phyloP scores from a whole-genome alignment of 1,284 basidiomycete species.

The Pseudozyma sp. region DNA sequence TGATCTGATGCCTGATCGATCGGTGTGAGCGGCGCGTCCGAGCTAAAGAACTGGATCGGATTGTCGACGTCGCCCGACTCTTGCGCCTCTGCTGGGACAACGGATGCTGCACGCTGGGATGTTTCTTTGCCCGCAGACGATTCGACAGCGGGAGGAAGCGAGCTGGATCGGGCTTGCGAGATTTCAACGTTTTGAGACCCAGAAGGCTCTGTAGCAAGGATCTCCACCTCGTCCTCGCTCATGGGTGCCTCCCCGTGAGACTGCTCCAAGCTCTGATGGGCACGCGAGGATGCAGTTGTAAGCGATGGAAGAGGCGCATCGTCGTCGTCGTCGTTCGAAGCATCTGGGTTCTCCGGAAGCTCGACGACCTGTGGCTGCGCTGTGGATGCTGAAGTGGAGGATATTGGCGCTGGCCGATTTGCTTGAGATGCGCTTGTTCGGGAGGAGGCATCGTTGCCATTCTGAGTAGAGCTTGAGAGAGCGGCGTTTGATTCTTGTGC shows the following conservation, averaged over 20 bases:
- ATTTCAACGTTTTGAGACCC: neutral
- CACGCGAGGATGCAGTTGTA: neutral
- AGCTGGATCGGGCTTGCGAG: conserved; percentile 12
- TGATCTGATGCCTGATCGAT: neutral
- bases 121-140: neutral
- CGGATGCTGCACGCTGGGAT: conserved; percentile 18
- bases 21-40: conserved; percentile 10
- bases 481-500: too few relatives aligned
- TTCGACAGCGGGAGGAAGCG: conserved; percentile 12
- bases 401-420: neutral
- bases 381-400: neutral
- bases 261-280: neutral
- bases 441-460: conserved; percentile 1
- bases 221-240: conserved; percentile 32
- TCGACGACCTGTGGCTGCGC: neutral
- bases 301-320: conserved; percentile 17
- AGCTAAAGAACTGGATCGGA: conserved; percentile 15
- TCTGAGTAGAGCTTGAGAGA: neutral
- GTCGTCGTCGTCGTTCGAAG: neutral
- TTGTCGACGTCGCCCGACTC: conserved; percentile 4
- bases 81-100: neutral
- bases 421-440: neutral
- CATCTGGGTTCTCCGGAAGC: neutral
- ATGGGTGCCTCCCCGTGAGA: neutral
- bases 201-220: conserved; percentile 10